These are phyloP conservation scores for Eucalyptus erythrocorys DNA, from an alignment of 345 rosid species.

Conservation along the genomic window DNA sequence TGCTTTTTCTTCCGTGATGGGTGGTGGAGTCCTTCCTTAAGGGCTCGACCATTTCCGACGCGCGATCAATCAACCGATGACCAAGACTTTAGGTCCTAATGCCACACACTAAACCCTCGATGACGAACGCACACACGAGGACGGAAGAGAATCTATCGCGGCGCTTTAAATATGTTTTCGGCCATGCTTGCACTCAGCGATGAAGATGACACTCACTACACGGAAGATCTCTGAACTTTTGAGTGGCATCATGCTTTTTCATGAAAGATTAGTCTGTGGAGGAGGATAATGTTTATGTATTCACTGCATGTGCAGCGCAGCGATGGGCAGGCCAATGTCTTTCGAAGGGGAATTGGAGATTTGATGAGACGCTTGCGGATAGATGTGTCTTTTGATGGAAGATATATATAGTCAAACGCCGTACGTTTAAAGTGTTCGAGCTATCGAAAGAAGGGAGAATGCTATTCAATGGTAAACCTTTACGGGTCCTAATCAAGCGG, in stretches of 20 bases:
- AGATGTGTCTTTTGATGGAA: neutral
- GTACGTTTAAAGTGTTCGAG: neutral
- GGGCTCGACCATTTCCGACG: neutral
- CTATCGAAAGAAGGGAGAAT: neutral
- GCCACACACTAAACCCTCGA: neutral
- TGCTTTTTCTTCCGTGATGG: neutral
- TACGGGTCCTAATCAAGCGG: neutral
- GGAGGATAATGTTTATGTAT: neutral
- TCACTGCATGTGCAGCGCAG: neutral
- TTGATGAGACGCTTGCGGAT: neutral
- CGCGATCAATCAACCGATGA: neutral
- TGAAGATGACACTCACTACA: neutral
- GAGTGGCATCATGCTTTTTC: neutral
- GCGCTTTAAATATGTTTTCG: neutral
- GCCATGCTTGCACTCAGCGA: neutral
- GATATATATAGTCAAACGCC: neutral
- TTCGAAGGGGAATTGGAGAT: neutral
- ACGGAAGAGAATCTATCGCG: neutral
- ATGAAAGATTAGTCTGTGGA: neutral
- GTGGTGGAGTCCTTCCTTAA: neutral
- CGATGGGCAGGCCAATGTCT: neutral
- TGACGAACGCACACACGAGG: neutral
- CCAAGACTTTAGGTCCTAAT: neutral
- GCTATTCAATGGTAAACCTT: neutral
- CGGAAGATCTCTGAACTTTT: neutral